A percentile compares a stretch with the other conserved stretches of the same genome.
Evolutionary conservation across 371 early-diverging fungal genomes (phyloP).

Genomic region (Haplosporangium sp.): DNA sequence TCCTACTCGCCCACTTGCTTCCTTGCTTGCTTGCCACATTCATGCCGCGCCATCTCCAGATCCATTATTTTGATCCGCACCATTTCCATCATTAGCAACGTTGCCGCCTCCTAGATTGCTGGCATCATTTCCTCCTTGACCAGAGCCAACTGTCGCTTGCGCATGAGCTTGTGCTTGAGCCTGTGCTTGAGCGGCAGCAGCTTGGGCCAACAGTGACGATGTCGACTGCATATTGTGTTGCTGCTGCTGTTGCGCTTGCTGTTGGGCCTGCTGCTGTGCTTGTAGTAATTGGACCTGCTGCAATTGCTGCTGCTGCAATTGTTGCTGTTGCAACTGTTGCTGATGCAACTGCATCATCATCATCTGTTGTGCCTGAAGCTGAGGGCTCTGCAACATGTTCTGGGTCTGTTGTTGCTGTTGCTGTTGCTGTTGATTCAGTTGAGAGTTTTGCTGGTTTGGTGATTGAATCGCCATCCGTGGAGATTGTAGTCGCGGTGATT

Average conservation of each 20-base stretch:
- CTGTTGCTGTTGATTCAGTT: conserved; percentile 19
- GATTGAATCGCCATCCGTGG: conserved; percentile 48
- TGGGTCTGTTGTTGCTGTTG: conserved; percentile 35
- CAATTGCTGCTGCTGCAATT: conserved; percentile 25
- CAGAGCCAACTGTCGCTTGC: neutral
- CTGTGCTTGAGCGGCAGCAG: conserved; percentile 7
- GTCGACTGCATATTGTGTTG: conserved; percentile 32
- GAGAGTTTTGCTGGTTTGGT: conserved; percentile 26
- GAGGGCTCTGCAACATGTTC: conserved; percentile 1
- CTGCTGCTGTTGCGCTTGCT: conserved; percentile 22
- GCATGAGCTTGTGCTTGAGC: neutral
- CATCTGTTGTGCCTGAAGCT: conserved; percentile 3
- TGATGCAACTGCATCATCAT: conserved; percentile 25
- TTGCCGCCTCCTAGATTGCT: conserved; percentile 1
- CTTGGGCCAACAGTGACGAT: conserved; percentile 23
- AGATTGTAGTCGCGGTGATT: conserved; percentile 35
- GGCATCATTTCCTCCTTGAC: conserved; percentile 1
- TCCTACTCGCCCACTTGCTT: neutral
- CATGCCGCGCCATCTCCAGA: neutral
- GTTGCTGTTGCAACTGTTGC: conserved; percentile 27
- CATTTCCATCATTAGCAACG: neutral
- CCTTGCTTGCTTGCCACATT: neutral
- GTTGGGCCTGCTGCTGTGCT: conserved; percentile 13
- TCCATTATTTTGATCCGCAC: conserved; percentile 1
- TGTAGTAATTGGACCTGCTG: conserved; percentile 8